Percentiles rank a stretch among this genome's conserved stretches.
Evolutionary conservation across 2,329 filamentous ascomycete genomes (phyloP).

Genomic region (Pseudogymnoascus sp.): DNA sequence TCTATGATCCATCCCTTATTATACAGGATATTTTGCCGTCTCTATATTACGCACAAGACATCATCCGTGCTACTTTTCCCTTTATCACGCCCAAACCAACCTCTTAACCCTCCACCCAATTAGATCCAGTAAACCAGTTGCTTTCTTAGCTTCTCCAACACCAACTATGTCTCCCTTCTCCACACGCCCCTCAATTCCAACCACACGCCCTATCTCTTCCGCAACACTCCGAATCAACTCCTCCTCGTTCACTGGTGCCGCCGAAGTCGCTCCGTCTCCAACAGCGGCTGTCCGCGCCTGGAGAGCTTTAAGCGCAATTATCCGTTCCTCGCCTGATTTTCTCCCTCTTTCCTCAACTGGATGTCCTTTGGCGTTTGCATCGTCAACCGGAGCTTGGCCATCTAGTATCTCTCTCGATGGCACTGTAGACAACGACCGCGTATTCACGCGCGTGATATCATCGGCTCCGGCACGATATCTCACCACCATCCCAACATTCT

Average conservation of each 20-base stretch:
- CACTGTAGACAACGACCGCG: slow-evolving; percentile 62
- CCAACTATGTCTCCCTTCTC: slow-evolving; percentile 68
- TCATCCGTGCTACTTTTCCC: neutral
- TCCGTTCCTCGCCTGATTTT: slow-evolving; percentile 23
- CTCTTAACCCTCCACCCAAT: slow-evolving; percentile 87
- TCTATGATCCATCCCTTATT: neutral
- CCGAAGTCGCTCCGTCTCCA: slow-evolving; percentile 18
- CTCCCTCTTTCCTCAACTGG: slow-evolving; percentile 8
- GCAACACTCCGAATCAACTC: slow-evolving; percentile 53
- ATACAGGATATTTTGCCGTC: neutral
- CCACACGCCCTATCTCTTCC: slow-evolving; percentile 65
- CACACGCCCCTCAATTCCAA: slow-evolving; percentile 34
- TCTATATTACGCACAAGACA: neutral
- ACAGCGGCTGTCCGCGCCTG: slow-evolving; percentile 37
- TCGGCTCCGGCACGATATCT: slow-evolving; percentile 64
- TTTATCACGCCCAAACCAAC: slow-evolving; percentile 65
- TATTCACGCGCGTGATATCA: slow-evolving; percentile 74
- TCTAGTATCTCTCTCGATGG: slow-evolving; percentile 23
- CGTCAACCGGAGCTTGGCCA: slow-evolving; percentile 15
- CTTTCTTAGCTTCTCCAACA: slow-evolving; percentile 74
- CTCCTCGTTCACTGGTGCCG: slow-evolving; percentile 32
- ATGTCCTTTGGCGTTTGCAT: neutral
- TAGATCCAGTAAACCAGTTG: slow-evolving; percentile 78
- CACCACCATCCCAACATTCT: slow-evolving; percentile 78
- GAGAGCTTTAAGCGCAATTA: slow-evolving; percentile 50